These are phyloP conservation scores for Dissophora ornata DNA, from an alignment of 192 early-diverging fungal species.

Conservation along the genomic window DNA sequence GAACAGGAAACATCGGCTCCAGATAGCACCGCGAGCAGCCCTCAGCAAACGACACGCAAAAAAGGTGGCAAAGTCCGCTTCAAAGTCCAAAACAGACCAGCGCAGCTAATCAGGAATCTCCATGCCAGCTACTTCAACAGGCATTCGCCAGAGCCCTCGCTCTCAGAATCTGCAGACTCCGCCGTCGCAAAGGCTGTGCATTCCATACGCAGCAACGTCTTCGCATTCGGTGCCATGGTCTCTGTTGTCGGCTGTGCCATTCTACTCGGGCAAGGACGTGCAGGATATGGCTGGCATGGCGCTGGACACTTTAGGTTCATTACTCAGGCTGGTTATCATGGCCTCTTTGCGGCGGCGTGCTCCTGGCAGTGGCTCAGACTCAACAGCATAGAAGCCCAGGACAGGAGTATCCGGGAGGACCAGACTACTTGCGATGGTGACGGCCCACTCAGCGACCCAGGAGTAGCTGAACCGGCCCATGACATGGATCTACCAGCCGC, in stretches of 20 bases:
- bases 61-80: neutral
- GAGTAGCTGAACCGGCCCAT: constrained; percentile 7
- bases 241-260: constrained; percentile 39
- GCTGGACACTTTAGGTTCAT: constrained; percentile 11
- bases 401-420: neutral
- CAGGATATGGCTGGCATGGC: constrained; percentile 2
- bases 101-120: constrained; percentile 47
- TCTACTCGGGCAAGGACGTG: constrained; percentile 13
- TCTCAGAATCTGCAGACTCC: neutral
- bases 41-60: neutral
- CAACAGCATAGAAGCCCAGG: neutral
- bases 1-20: too few species aligned
- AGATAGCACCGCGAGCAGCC: neutral
- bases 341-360: constrained; percentile 34
- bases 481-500: neutral
- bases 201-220: constrained; percentile 28
- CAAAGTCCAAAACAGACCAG: constrained; percentile 33
- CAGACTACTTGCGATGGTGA: neutral
- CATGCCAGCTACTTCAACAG: constrained; percentile 47
- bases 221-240: constrained; percentile 27
- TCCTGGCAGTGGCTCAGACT: constrained; percentile 43
- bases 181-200: constrained; percentile 4
- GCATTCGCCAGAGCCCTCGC: neutral
- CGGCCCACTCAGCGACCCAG: neutral
- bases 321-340: constrained; percentile 23